Base-by-base conservation (phyloP, 129 eudicot genomes). In the Gnaphalium uliginosum region DNA sequence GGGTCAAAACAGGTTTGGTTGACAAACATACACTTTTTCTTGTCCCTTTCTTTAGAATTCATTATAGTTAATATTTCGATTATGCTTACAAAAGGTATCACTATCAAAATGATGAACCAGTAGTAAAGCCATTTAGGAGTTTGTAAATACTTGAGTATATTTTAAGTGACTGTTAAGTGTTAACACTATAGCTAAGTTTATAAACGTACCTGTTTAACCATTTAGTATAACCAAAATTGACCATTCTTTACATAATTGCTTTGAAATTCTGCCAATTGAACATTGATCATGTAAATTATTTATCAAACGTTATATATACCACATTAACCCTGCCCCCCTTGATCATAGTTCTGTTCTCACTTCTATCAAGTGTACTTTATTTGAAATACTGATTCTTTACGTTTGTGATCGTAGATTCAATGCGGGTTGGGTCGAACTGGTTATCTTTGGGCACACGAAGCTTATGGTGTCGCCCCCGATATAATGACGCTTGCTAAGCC, bases 401-500 rank as follows among this genome's bases (percentile, higher is more conserved):
- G n/a, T 39, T 21, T 71, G 23, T 68, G 10, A 75, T 35, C 33
- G 10, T 33, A 90, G 98, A 87, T 90, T 67, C 98, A 93, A 87
- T 94, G 98, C 77, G 97, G 97, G 23, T 79, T 88, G 80, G 97
- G 98, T 17, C 85, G 97, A 78, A 90, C 93, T 0, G 98, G 98
- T 24, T 76, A 86, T 74, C 92, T 93, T 21, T 93, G 96, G 96
- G 96, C 98, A 23, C 88, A 93, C 32, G 96, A 93, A 85, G 92
- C 96, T 54, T 88, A 83, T 27, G 86, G 77, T 50, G 70, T 93
- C 22, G 80, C 73, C 76, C 98, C 96, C 1, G 96, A 93, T 69
- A 78, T 90, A 17, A 90, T 90, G 98, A 94, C 97, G 25, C 97
- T 94, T 9, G 98, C 97, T 22, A 94, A 94, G 78, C 97, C 98